These are phyloP conservation scores for Ophiostoma novo-ulmi DNA, from an alignment of 2,329 filamentous ascomycete species.

Conservation along the genomic window DNA sequence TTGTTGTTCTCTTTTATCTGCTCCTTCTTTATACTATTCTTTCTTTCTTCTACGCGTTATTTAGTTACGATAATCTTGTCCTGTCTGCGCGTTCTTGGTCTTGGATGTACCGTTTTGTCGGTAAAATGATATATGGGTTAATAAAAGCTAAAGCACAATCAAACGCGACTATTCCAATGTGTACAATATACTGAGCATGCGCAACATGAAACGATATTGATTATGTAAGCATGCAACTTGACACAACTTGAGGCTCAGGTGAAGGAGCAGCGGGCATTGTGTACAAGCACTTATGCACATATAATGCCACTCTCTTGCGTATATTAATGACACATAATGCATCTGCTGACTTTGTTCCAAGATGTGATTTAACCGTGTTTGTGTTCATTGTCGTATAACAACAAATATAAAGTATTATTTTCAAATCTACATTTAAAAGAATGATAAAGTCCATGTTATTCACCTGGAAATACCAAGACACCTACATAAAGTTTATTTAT, in stretches of 20 bases:
- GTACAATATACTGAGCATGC: not conserved
- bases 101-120: not conserved
- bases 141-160: not conserved
- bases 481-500: too few relatives aligned
- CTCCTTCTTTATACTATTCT: not conserved
- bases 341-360: too few relatives aligned
- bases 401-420: too few relatives aligned
- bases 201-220: not conserved
- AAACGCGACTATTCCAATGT: not conserved
- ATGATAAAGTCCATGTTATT: too few relatives aligned
- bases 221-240: not conserved
- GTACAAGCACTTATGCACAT: too few relatives aligned
- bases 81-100: slow-evolving; percentile 1
- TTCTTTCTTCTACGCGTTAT: not conserved
- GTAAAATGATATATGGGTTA: slow-evolving; percentile 10
- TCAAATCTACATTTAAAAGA: too few relatives aligned
- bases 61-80: not conserved
- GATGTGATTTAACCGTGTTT: too few relatives aligned
- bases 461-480: too few relatives aligned
- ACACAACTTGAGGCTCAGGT: not conserved
- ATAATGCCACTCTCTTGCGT: too few relatives aligned
- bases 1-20: not conserved
- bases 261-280: too few relatives aligned
- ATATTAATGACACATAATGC: too few relatives aligned
- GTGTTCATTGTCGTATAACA: too few relatives aligned